Percentiles rank a stretch among this genome's conserved stretches.
These are phyloP conservation scores for Diplodia intermedia DNA, from an alignment of 2,329 filamentous ascomycete genomes.

Conservation along the genomic window DNA sequence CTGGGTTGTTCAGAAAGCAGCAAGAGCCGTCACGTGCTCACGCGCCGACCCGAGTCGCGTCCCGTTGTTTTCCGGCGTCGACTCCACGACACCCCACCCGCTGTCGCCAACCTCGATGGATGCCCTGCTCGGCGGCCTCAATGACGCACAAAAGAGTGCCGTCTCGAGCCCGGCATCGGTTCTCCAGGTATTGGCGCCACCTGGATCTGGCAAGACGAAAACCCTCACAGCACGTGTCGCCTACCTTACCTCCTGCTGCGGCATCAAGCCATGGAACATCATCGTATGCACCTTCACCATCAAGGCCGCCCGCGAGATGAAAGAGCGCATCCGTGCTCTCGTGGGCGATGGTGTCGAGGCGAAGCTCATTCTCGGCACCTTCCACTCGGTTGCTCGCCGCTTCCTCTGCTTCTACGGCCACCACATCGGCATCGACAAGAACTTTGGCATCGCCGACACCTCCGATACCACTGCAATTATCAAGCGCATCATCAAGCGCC, in stretches of 20 bases:
- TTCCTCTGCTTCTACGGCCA: conserved; percentile 86
- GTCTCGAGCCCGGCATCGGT: conserved; percentile 68
- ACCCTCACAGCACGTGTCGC: conserved; percentile 92
- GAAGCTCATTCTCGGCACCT: conserved; percentile 86
- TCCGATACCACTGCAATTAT: conserved; percentile 81
- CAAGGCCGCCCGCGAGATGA: conserved; percentile 94
- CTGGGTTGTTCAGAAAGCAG: background rate
- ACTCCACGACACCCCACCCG: background rate
- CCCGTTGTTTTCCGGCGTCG: background rate
- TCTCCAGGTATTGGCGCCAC: conserved; percentile 67
- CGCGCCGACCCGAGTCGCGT: background rate
- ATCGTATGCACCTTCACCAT: conserved; percentile 97
- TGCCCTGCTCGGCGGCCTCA: conserved; percentile 66
- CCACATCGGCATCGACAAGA: conserved; percentile 78
- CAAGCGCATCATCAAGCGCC: conserved; percentile 80
- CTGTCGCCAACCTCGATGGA: conserved; percentile 52
- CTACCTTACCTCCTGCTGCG: conserved; percentile 77
- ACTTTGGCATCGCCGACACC: conserved; percentile 90
- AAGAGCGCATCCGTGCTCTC: conserved; percentile 79
- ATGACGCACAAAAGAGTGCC: conserved; percentile 68
- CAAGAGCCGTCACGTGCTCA: background rate
- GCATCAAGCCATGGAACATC: conserved; percentile 81
- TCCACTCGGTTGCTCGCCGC: conserved; percentile 88
- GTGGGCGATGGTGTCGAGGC: conserved; percentile 78
- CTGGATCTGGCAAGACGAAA: conserved; percentile 87